These are phyloP conservation scores for Cyberlindnera bimundalis DNA, from an alignment of 805 yeast species.

Conservation along the genomic window DNA sequence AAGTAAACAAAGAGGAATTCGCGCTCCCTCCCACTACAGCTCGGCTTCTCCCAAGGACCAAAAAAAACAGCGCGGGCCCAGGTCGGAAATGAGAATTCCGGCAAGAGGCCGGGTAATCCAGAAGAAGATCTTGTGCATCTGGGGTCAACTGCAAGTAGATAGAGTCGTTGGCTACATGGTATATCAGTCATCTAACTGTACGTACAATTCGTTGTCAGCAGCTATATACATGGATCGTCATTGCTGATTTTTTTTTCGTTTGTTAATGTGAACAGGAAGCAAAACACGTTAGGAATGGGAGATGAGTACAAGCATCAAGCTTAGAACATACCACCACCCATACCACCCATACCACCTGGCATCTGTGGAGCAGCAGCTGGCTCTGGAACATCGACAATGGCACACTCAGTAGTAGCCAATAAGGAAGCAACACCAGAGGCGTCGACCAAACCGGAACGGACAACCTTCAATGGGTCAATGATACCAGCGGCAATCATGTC, in stretches of 20 bases:
- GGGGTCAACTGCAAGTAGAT: too few species aligned
- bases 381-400: conserved; percentile 96
- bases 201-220: conserved; percentile 8
- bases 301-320: conserved; percentile 1
- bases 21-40: too few species aligned
- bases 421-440: conserved; percentile 98
- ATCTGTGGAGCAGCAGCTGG: conserved; percentile 48
- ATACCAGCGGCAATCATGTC: conserved; percentile 97
- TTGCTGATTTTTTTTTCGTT: background rate
- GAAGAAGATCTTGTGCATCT: too few species aligned
- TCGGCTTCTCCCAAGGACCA: background rate
- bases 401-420: conserved; percentile 98
- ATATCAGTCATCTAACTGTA: conserved; percentile 1
- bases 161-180: background rate
- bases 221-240: conserved; percentile 12
- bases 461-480: conserved; percentile 98
- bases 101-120: background rate
- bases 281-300: too few species aligned
- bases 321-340: conserved; percentile 57
- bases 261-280: too few species aligned
- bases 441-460: conserved; percentile 92
- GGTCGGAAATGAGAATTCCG: background rate
- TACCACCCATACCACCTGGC: conserved; percentile 57
- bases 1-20: conserved; percentile 17
- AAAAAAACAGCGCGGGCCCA: background rate